Evolutionary conservation across 2,329 filamentous ascomycete genomes (phyloP).

Genomic region (Fusarium coffeatum): DNA sequence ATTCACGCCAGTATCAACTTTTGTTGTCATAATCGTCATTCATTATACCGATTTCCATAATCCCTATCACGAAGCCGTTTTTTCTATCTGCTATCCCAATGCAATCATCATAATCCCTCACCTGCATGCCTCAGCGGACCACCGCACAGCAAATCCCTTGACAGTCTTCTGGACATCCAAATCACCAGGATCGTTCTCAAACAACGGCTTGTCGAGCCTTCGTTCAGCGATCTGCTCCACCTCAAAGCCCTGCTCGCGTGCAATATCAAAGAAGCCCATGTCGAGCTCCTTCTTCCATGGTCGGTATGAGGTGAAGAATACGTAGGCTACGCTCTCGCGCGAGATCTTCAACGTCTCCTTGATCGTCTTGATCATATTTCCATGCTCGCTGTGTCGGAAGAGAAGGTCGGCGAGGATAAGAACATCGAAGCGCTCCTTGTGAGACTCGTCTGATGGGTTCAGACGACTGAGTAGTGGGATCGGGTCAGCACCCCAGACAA

Average conservation of each 20-base stretch:
- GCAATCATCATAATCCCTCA: constrained; percentile 9
- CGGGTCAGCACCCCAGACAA: constrained; percentile 82
- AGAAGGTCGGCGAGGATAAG: constrained; percentile 89
- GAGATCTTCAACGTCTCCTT: constrained; percentile 70
- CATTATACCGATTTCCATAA: constrained; percentile 21
- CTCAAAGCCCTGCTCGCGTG: constrained; percentile 74
- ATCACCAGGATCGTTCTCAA: constrained; percentile 89
- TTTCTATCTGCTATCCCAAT: constrained; percentile 13
- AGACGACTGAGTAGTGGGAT: constrained; percentile 69
- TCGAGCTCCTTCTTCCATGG: constrained; percentile 87
- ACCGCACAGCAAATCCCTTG: constrained; percentile 79
- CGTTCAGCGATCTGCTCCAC: constrained; percentile 86
- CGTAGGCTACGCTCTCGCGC: constrained; percentile 73
- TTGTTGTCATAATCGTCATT: constrained; percentile 33
- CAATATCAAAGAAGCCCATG: constrained; percentile 85
- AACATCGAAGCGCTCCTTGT: constrained; percentile 73
- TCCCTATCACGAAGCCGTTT: not conserved
- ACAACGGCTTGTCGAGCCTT: constrained; percentile 86
- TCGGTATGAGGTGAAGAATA: constrained; percentile 95
- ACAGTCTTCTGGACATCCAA: constrained; percentile 84
- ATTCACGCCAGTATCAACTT: constrained; percentile 2
- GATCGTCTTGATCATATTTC: constrained; percentile 79
- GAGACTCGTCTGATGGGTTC: constrained; percentile 45
- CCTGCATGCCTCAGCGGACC: constrained; percentile 60
- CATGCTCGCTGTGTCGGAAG: constrained; percentile 91